Evolutionary conservation across 75 land plant species (phyloP).

Genomic region (Larix kaempferi): DNA sequence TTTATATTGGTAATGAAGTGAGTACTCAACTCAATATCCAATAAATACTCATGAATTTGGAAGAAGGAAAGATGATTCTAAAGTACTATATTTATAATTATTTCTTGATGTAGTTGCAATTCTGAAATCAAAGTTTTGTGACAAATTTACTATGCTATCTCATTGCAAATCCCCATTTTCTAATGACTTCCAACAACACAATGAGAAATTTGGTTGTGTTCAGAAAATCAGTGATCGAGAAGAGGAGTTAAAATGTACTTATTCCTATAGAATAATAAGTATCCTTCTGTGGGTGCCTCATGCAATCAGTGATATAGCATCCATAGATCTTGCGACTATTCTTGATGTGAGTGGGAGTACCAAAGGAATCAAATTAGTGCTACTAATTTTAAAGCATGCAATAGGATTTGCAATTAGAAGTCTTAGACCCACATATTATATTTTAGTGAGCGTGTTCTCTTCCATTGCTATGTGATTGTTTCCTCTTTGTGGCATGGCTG

Average conservation of each 20-base stretch:
- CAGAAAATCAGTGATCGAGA: neutral
- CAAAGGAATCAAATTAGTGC: constrained; percentile 64
- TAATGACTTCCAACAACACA: neutral
- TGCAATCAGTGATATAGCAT: constrained; percentile 5
- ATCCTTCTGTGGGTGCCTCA: neutral
- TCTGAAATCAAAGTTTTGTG: too few relatives aligned
- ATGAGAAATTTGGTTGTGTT: neutral
- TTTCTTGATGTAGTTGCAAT: too few relatives aligned
- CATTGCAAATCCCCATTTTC: neutral
- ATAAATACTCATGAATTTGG: neutral
- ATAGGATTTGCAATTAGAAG: constrained; percentile 67
- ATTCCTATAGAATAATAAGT: constrained; percentile 2
- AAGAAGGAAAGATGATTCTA: constrained; percentile 1
- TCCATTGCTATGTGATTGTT: constrained; percentile 74
- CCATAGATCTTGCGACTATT: constrained; percentile 73
- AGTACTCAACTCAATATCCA: neutral
- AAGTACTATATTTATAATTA: too few relatives aligned
- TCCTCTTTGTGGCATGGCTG: constrained; percentile 64
- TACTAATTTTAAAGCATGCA: constrained; percentile 55
- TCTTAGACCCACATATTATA: constrained; percentile 64
- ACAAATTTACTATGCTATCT: too few relatives aligned
- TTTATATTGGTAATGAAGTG: too few relatives aligned
- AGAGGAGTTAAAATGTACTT: neutral
- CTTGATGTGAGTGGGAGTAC: constrained; percentile 77
- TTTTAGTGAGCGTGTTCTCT: constrained; percentile 66